Conservation (phyloP, 2,329 filamentous ascomycete genomes). For the Aureobasidium zeae region DNA sequence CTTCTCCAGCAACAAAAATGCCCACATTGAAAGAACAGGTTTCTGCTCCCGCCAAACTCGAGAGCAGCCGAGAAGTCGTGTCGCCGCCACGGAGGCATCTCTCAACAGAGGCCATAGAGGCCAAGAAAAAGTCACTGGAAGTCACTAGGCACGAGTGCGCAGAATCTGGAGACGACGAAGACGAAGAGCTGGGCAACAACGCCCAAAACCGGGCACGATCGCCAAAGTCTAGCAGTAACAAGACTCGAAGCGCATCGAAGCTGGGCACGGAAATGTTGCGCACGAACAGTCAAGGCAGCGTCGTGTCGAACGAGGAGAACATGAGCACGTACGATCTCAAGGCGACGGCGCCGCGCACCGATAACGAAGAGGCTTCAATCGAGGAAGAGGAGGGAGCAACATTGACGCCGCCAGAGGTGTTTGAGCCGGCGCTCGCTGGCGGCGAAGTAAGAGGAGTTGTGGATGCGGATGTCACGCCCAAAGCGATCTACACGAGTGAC, state of each 20-base stretch:
- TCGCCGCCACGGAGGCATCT: constrained; percentile 51
- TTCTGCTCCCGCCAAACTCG: constrained; percentile 50
- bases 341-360: constrained; percentile 4
- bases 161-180: constrained; percentile 90
- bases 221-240: constrained; percentile 43
- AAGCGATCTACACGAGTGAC: constrained; percentile 5
- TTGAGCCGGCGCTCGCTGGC: constrained; percentile 38
- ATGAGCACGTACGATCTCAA: constrained; percentile 18
- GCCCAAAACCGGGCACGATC: constrained; percentile 42
- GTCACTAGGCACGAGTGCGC: constrained; percentile 58
- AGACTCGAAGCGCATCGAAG: constrained; percentile 63
- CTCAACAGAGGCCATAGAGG: constrained; percentile 63
- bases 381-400: constrained; percentile 29
- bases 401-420: constrained; percentile 44
- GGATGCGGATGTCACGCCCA: constrained; percentile 8
- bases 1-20: constrained; percentile 29
- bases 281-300: constrained; percentile 85
- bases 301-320: constrained; percentile 41
- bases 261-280: constrained; percentile 97
- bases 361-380: constrained; percentile 7
- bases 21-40: constrained; percentile 53
- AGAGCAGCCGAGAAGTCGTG: constrained; percentile 25
- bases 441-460: constrained; percentile 32
- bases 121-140: constrained; percentile 67
- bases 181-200: constrained; percentile 70